phyloP scores from a whole-genome alignment of 257 asterid genomes.

The Salvia splendens region DNA sequence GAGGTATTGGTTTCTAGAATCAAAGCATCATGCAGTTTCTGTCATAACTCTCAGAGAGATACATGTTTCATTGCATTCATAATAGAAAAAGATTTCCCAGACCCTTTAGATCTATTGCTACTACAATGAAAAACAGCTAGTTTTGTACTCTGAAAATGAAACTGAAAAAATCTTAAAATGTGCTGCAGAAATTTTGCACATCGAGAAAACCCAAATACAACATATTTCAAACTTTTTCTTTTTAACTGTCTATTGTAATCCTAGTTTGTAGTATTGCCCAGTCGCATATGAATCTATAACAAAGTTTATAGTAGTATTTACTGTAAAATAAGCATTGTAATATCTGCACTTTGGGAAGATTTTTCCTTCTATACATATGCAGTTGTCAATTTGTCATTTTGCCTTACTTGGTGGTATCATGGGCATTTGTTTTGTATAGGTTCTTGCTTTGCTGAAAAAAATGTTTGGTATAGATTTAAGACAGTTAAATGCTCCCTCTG shows the following conservation, averaged over 20 bases:
- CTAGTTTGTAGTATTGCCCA: neutral
- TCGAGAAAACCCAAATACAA: neutral
- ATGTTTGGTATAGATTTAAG: conserved; percentile 63
- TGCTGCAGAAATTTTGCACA: neutral
- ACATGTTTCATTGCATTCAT: conserved; percentile 11
- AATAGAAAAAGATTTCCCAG: conserved; percentile 20
- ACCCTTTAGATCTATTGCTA: conserved; percentile 8
- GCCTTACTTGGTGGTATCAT: conserved; percentile 32
- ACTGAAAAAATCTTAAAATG: neutral
- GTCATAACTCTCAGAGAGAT: conserved; percentile 17
- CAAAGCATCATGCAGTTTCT: conserved; percentile 24
- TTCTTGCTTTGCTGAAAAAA: conserved; percentile 81
- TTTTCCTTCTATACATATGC: conserved; percentile 17
- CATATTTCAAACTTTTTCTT: neutral
- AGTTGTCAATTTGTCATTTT: neutral
- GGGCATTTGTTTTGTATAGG: conserved; percentile 51
- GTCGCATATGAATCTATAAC: neutral
- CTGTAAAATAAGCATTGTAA: conserved; percentile 18
- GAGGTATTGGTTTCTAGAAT: conserved; percentile 57
- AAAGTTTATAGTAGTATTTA: conserved; percentile 20
- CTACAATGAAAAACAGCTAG: neutral
- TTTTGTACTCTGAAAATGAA: conserved; percentile 1
- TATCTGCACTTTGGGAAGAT: neutral
- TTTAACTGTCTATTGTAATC: conserved; percentile 19
- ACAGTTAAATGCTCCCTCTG: conserved; percentile 46